These are phyloP conservation scores for Catharanthus roseus DNA, from an alignment of 257 asterid genomes.

Conservation along the genomic window DNA sequence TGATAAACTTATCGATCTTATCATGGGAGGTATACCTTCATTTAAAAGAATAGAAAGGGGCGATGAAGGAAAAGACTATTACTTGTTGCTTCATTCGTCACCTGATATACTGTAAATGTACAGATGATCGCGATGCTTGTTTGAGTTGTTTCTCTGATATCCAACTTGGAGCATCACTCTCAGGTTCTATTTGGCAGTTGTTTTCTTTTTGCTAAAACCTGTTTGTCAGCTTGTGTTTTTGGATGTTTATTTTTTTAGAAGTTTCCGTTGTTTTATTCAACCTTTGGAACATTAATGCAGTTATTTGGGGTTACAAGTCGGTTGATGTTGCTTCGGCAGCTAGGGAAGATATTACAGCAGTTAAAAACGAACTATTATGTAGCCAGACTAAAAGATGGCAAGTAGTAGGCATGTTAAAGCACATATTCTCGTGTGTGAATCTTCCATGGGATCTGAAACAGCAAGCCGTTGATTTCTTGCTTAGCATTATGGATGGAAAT, in stretches of 20 bases:
- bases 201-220: background rate
- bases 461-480: constrained; percentile 54
- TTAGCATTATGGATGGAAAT: constrained; percentile 51
- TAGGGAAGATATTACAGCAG: constrained; percentile 45
- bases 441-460: constrained; percentile 63
- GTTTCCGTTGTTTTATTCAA: constrained; percentile 10
- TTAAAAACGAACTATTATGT: constrained; percentile 53
- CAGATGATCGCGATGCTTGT: constrained; percentile 50
- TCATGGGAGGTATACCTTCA: constrained; percentile 45
- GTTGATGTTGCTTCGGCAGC: constrained; percentile 59
- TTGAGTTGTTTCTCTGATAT: constrained; percentile 66
- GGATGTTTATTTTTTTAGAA: constrained; percentile 17
- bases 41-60: background rate
- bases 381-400: constrained; percentile 74
- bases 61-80: too few species aligned
- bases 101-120: constrained; percentile 16
- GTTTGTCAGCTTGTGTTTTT: constrained; percentile 13
- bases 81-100: constrained; percentile 2
- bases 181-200: constrained; percentile 39
- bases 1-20: constrained; percentile 32
- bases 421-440: constrained; percentile 38
- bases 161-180: constrained; percentile 72
- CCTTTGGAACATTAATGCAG: constrained; percentile 37
- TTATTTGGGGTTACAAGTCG: constrained; percentile 73
- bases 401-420: constrained; percentile 63